A percentile compares a stretch with the other conserved stretches of the same genome.
These are phyloP conservation scores for Gossypium bickii DNA, from an alignment of 345 rosid genomes.

Conservation along the genomic window DNA sequence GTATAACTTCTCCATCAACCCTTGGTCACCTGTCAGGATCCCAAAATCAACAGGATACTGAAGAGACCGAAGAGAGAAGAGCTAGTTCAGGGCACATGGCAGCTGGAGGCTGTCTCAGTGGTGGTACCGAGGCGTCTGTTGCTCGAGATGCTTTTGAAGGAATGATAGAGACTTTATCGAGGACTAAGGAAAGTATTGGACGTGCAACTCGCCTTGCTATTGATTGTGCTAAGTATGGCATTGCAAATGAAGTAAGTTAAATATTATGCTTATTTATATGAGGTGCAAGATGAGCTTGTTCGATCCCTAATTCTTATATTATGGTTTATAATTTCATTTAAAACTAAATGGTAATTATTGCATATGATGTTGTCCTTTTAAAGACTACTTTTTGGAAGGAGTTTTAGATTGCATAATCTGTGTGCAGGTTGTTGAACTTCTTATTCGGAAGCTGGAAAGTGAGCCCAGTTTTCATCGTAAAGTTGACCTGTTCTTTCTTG, in stretches of 20 bases:
- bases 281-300: not conserved
- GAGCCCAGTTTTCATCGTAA: slow-evolving; percentile 80
- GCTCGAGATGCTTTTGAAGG: slow-evolving; percentile 98
- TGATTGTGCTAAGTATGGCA: slow-evolving; percentile 94
- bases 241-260: slow-evolving; percentile 77
- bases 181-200: slow-evolving; percentile 95
- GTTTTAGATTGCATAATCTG: slow-evolving; percentile 2
- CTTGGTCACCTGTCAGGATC: slow-evolving; percentile 39
- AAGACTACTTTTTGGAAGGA: slow-evolving; percentile 1
- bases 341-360: not conserved
- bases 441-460: slow-evolving; percentile 77
- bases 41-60: slow-evolving; percentile 43
- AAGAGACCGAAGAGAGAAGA: slow-evolving; percentile 64
- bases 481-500: slow-evolving; percentile 90
- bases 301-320: not conserved
- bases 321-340: not conserved
- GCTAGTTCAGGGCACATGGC: slow-evolving; percentile 51
- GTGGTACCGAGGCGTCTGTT: slow-evolving; percentile 88
- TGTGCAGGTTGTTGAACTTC: slow-evolving; percentile 85
- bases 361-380: slow-evolving; percentile 1
- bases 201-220: slow-evolving; percentile 96
- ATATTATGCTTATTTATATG: not conserved
- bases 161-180: slow-evolving; percentile 94
- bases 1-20: slow-evolving; percentile 42
- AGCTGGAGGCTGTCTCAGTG: slow-evolving; percentile 75